phyloP scores from a whole-genome alignment of 2,329 filamentous ascomycete genomes.

The Ophiostoma montium region DNA sequence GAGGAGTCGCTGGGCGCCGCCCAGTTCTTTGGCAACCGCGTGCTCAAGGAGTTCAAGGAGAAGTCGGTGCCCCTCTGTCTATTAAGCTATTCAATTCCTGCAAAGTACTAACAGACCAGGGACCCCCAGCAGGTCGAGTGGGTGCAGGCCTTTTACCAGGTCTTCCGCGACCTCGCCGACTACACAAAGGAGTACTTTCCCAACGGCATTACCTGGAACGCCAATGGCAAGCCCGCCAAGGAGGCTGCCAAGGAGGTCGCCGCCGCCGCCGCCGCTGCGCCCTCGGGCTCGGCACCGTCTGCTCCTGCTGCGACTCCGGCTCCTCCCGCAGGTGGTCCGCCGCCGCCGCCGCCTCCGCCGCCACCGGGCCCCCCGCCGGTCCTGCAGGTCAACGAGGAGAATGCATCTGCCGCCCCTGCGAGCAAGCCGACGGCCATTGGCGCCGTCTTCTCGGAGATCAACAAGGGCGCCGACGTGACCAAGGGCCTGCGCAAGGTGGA shows the following conservation, averaged over 20 bases:
- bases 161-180: slow-evolving; percentile 70
- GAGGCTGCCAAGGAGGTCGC: slow-evolving; percentile 50
- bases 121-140: slow-evolving; percentile 73
- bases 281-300: slow-evolving; percentile 19
- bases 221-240: slow-evolving; percentile 56
- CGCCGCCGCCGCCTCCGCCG: slow-evolving; percentile 54
- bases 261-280: slow-evolving; percentile 12
- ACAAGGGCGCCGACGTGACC: slow-evolving; percentile 79
- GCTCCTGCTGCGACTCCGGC: slow-evolving; percentile 38
- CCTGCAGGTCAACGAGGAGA: slow-evolving; percentile 40
- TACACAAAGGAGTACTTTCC: slow-evolving; percentile 77
- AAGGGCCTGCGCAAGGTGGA: slow-evolving; percentile 85
- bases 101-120: too few species aligned
- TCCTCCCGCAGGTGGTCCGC: slow-evolving; percentile 34
- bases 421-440: slow-evolving; percentile 48
- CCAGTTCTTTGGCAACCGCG: slow-evolving; percentile 89
- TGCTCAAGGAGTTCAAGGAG: slow-evolving; percentile 80
- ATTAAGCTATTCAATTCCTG: not conserved
- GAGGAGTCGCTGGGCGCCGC: slow-evolving; percentile 70
- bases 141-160: slow-evolving; percentile 81
- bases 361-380: slow-evolving; percentile 56
- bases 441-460: slow-evolving; percentile 84
- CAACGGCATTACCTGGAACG: slow-evolving; percentile 76
- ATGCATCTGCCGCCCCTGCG: slow-evolving; percentile 30
- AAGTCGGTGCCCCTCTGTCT: slow-evolving; percentile 24